These are phyloP conservation scores for Penicillium hesseltinei DNA, from an alignment of 2,329 filamentous ascomycete genomes.

Conservation along the genomic window DNA sequence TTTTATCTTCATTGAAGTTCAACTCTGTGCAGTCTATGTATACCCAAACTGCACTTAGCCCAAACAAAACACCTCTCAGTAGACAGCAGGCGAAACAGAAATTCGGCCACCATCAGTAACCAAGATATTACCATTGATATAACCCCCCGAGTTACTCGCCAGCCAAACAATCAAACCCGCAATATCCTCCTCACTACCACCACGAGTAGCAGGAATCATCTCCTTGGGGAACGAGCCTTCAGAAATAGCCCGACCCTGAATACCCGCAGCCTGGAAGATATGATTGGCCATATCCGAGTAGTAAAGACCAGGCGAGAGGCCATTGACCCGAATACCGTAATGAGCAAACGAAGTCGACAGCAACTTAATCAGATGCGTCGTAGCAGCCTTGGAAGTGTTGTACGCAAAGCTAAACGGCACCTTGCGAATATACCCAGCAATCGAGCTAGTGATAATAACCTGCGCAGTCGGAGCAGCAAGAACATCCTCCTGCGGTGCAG, in stretches of 20 bases:
- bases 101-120: slow-evolving; percentile 64
- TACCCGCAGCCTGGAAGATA: slow-evolving; percentile 45
- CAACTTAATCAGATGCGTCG: slow-evolving; percentile 51
- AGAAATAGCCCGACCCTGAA: slow-evolving; percentile 33
- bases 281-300: slow-evolving; percentile 60
- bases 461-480: slow-evolving; percentile 40
- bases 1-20: background rate
- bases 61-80: slow-evolving; percentile 34
- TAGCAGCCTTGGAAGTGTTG: slow-evolving; percentile 48
- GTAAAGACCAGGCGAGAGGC: slow-evolving; percentile 55
- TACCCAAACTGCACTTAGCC: background rate
- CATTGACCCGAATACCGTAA: slow-evolving; percentile 50
- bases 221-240: slow-evolving; percentile 44
- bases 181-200: slow-evolving; percentile 63
- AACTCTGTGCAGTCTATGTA: background rate
- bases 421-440: slow-evolving; percentile 45
- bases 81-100: slow-evolving; percentile 55
- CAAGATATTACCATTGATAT: slow-evolving; percentile 63
- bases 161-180: slow-evolving; percentile 65
- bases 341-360: slow-evolving; percentile 44
- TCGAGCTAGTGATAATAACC: slow-evolving; percentile 49
- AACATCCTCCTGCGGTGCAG: slow-evolving; percentile 28
- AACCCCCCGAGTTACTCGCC: slow-evolving; percentile 62
- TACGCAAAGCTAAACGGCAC: slow-evolving; percentile 45
- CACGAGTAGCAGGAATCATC: slow-evolving; percentile 57